phyloP scores from a whole-genome alignment of 805 yeast genomes.

The Sugiyamaella qingdaonensis region DNA sequence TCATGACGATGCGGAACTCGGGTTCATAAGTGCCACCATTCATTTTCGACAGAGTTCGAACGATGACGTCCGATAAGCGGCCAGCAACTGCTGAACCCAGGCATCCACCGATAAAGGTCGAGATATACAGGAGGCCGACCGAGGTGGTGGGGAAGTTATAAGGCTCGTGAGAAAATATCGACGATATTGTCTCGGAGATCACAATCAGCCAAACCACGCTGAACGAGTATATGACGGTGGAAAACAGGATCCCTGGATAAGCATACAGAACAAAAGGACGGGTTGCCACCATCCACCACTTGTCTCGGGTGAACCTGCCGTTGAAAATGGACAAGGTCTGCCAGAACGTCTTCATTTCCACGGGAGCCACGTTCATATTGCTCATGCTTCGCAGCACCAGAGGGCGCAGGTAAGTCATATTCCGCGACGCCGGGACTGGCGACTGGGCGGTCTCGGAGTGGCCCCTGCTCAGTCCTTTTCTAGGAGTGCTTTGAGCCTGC shows the following conservation, averaged over 20 bases:
- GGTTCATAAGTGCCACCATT: slow-evolving; percentile 60
- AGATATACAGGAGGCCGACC: slow-evolving; percentile 51
- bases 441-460: not conserved
- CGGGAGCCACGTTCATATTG: not conserved
- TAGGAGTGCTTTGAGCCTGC: not conserved
- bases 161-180: slow-evolving; percentile 44
- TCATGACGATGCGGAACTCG: slow-evolving; percentile 54
- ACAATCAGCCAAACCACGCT: slow-evolving; percentile 64
- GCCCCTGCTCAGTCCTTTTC: not conserved
- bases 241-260: slow-evolving; percentile 51
- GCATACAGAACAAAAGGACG: slow-evolving; percentile 48
- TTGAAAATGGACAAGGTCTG: slow-evolving; percentile 40
- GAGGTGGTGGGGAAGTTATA: slow-evolving; percentile 44
- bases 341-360: slow-evolving; percentile 26
- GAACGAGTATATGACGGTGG: slow-evolving; percentile 49
- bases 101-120: slow-evolving; percentile 56
- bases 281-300: slow-evolving; percentile 52
- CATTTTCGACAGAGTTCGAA: slow-evolving; percentile 40
- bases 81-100: slow-evolving; percentile 56
- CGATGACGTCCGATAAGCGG: slow-evolving; percentile 45
- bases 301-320: slow-evolving; percentile 48
- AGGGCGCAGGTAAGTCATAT: slow-evolving; percentile 3
- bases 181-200: slow-evolving; percentile 52
- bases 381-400: slow-evolving; percentile 8
- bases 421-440: slow-evolving; percentile 3